phyloP scores from a whole-genome alignment of 192 early-diverging fungal genomes.

The Coemansia sp. region DNA sequence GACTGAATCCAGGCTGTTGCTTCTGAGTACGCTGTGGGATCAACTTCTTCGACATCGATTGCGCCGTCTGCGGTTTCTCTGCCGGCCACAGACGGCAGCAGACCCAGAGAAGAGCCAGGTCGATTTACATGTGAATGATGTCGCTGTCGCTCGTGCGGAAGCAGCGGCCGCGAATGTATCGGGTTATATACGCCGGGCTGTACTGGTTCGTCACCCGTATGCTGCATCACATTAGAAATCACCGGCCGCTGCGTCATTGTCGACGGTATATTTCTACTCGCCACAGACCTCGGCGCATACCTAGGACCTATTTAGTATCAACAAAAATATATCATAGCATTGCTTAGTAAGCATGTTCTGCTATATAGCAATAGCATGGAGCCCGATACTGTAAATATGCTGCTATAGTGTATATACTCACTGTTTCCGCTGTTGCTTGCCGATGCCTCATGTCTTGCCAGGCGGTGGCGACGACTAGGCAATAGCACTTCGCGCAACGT shows the following conservation, averaged over 20 bases:
- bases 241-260: conserved; percentile 14
- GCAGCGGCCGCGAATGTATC: conserved; percentile 40
- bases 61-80: conserved; percentile 36
- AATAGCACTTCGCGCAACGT: conserved; percentile 40
- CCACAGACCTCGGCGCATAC: neutral
- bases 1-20: neutral
- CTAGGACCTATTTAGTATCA: neutral
- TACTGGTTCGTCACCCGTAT: conserved; percentile 45
- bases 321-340: too few relatives aligned
- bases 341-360: too few relatives aligned
- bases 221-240: conserved; percentile 6
- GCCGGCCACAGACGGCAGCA: conserved; percentile 9
- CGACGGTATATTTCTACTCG: conserved; percentile 1
- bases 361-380: too few relatives aligned
- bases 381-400: too few relatives aligned
- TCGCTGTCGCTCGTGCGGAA: conserved; percentile 32
- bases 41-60: conserved; percentile 46
- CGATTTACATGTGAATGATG: conserved; percentile 7
- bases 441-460: neutral
- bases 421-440: neutral
- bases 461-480: neutral
- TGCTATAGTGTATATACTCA: too few relatives aligned
- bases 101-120: neutral
- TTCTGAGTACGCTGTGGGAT: conserved; percentile 9
- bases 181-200: conserved; percentile 41